Conservation (phyloP, 139 green algal genomes). For the Deuterostichococcus epilithicus region DNA sequence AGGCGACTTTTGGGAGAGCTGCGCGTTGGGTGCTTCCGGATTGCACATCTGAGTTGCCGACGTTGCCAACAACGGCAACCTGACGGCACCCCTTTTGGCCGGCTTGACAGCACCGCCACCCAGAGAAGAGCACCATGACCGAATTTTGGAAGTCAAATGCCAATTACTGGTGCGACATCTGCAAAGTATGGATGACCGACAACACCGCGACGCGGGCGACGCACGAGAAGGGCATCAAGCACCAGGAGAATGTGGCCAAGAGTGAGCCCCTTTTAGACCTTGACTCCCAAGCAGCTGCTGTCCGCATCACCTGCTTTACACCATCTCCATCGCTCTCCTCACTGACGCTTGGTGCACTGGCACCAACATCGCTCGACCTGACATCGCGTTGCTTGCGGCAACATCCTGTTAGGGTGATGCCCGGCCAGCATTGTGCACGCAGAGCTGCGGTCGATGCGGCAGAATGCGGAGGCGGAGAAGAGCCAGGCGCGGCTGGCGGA, state of each 20-base stretch:
- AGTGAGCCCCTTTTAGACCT: conserved; percentile 25
- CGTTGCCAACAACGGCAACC: too few relatives aligned
- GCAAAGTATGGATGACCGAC: conserved; percentile 58
- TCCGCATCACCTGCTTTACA: too few relatives aligned
- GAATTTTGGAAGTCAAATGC: conserved; percentile 40
- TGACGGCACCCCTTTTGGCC: too few relatives aligned
- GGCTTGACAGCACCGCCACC: too few relatives aligned
- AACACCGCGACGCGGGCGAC: conserved; percentile 24
- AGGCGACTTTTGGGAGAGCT: too few relatives aligned
- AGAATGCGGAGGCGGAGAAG: conserved; percentile 28
- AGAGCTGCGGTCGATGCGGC: conserved; percentile 51
- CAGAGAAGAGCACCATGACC: not conserved
- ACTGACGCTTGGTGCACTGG: not conserved
- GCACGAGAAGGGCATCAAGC: conserved; percentile 49
- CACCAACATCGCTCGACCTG: too few relatives aligned
- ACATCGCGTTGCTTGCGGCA: not conserved
- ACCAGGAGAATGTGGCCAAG: conserved; percentile 45
- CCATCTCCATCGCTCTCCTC: too few relatives aligned
- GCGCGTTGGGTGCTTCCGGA: too few relatives aligned
- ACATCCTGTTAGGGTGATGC: too few relatives aligned
- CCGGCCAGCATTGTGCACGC: too few relatives aligned
- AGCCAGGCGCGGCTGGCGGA: conserved; percentile 14
- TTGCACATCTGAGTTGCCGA: too few relatives aligned
- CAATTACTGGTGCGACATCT: conserved; percentile 52
- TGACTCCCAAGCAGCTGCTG: too few relatives aligned